Evolutionary conservation across 2,329 filamentous ascomycete genomes (phyloP), one percentile per base, ranked within the genome.

Genomic region (Exophiala viscosa): DNA sequence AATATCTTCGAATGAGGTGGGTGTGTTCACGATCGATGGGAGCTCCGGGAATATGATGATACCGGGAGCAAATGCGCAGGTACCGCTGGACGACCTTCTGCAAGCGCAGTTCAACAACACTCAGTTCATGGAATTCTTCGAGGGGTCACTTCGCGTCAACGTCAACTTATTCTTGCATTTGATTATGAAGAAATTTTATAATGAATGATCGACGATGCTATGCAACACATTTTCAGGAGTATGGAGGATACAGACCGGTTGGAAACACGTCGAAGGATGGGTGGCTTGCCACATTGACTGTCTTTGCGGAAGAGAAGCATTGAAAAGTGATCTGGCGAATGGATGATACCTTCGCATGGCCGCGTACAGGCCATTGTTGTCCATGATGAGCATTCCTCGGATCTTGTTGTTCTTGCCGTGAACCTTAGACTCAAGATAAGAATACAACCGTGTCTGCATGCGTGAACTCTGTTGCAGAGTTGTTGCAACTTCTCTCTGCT

Each of bases 101-200:
- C 90, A 96, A 73, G 92, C 93, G 46, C 95, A 99, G 72, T 99
- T 96, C 69, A 93, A 97, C 72, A 90, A 93, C 62, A 88, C 90
- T 64, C 90, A 96, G 73, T 96, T 95, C 70, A 91, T 97, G 83
- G 90, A 89, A 66, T 78, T 97, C 55, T 99, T 99, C 66, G 90
- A 95, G 68, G 85, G 86, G 49, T 82, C 80, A 59, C 78, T 96
- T 67, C 86, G 87, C 72, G 81, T 99, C 66, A 97, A 97, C 70
- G 93, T 99, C 66, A 99, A 99, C 75, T 72, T 99, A 66, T 83
- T 99, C 73, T 78, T 99, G 77, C 93, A 99, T 79, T 77, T 97
- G 70, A 82, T 99, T 62, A 97, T 97, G 78, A 95, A 95, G 82
- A 99, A 99, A 79, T 99, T 99, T 72, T 99, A 99, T 65, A 77